Evolutionary conservation across 2,329 filamentous ascomycete species (phyloP), one percentile per base, ranked within the genome.

Genomic region (Elsinoe perseae): DNA sequence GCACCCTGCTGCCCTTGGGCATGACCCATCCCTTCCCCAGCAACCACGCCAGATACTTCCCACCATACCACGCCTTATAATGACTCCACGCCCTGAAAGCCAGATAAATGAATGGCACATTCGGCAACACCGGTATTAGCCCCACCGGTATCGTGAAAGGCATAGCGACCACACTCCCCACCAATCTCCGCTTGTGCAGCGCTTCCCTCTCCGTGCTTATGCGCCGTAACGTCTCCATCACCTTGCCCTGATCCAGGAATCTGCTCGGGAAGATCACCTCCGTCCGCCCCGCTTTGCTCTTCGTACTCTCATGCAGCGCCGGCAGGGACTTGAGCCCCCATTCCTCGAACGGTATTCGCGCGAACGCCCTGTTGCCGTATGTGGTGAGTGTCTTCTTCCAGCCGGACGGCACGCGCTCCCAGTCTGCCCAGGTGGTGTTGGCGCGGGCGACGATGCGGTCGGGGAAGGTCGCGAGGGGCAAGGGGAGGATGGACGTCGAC

Each of bases 251-350:
- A 3, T 83, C 76, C 61, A 97, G 80, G 53, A 90, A 78, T 50
- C 80, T 80, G 46, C 79, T 75, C 0, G 93, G 93, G 67, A 87
- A 97, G 54, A 89, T 74, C 27, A 96, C 79, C 62, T 89, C 82
- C 59, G 89, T 81, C 27, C 14, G 12, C 16, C 20, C 23, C 18
- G 48, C 48, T 9, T 21, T 34, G 6, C 80, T 75, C 63, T 81
- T 79, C 57, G 83, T 79, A 62, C 82, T 80, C 57, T 82, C 75
- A 40, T 84, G 89, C 63, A 95, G 77, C 20, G 91, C 85, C 43
- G 93, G 93, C 54, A 98, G 85, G 32, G 89, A 95, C 75, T 97
- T 97, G 63, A 98, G 78, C 0, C 89, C 90, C 93, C 93, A 98
- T 84, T 98, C 93, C 73, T 97, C 88, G 69, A 88, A 96, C 2